Base-by-base conservation (phyloP, 2,329 filamentous ascomycete species). In the Hawksworthiomyces lignivorus region DNA sequence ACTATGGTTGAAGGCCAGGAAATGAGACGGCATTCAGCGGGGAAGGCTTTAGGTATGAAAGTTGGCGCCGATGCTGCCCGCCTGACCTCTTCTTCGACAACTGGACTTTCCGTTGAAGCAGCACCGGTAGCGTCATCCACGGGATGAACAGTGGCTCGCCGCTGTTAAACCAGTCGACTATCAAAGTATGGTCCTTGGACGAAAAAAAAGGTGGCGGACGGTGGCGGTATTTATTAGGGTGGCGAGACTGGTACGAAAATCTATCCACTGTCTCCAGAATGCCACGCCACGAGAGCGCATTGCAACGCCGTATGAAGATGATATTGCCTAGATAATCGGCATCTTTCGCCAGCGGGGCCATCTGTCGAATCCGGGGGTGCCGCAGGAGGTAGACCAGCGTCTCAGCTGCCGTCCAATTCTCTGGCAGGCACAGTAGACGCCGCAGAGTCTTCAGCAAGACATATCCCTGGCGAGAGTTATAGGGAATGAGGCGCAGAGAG, bases 381-480 rank as follows among this genome's bases (percentile, higher is more conserved):
- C 30, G 18, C 33, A 49, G 44, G 10, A 49, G 5, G 34, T 33
- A 37, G 18, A 47, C 10, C 14, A 49, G 45, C 7, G 43, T 39
- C 11, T 24, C 29, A 0, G 30, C 28, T 5, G 42, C 15, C 0
- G 42, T 26, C 36, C 34, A 37, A 21, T 34, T 15, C 14, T 5
- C 17, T 1, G 47, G 39, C 14, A 47, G 24, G 12, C 11, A 15
- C 17, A 49, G 34, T 19, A 35, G 32, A 14, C 15, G 19, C 5
- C 36, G 29, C n/a, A 49, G 39, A 4, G 19, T 8, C 24, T 28
- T 21, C 22, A 49, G 33, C 12, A 41, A 10, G 9, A 9, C 15
- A 17, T n/a, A 10, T 7, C 44, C 47, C 7, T 22, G 21, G 21
- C 18, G 18, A 1, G 41, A 44, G 38, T 36, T 30, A 35, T 44